These are phyloP conservation scores for Penicillium palitans DNA, from an alignment of 2,329 filamentous ascomycete species.

Conservation along the genomic window DNA sequence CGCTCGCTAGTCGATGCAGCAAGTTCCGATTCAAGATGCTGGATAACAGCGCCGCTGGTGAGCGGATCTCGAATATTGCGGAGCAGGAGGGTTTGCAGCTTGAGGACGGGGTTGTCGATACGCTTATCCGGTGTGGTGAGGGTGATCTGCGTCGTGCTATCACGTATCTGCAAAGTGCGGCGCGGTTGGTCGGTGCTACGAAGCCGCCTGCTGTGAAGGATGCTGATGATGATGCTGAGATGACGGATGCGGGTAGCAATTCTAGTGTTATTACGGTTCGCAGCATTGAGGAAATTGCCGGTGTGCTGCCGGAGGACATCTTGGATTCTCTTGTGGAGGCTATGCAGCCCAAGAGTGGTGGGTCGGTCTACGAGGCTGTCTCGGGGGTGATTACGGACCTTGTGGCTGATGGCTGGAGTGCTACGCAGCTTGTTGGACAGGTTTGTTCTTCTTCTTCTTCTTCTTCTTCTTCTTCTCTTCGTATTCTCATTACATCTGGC, in stretches of 20 bases:
- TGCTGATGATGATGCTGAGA: slow-evolving; percentile 58
- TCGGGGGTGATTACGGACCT: slow-evolving; percentile 82
- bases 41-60: slow-evolving; percentile 79
- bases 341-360: slow-evolving; percentile 69
- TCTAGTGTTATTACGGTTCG: slow-evolving; percentile 66
- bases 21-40: slow-evolving; percentile 98
- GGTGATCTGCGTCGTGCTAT: slow-evolving; percentile 96
- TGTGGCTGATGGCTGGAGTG: slow-evolving; percentile 96
- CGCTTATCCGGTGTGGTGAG: slow-evolving; percentile 82
- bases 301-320: slow-evolving; percentile 78
- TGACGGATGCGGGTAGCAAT: slow-evolving; percentile 58
- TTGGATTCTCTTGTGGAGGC: slow-evolving; percentile 70
- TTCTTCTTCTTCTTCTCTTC: slow-evolving; percentile 1
- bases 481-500: neutral
- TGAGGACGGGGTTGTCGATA: slow-evolving; percentile 76
- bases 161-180: slow-evolving; percentile 93
- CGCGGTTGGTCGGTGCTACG: slow-evolving; percentile 73
- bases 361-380: slow-evolving; percentile 69
- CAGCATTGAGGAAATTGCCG: slow-evolving; percentile 91
- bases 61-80: slow-evolving; percentile 80
- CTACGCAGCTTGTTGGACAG: slow-evolving; percentile 80
- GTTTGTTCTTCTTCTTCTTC: slow-evolving; percentile 46
- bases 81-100: slow-evolving; percentile 72
- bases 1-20: slow-evolving; percentile 85
- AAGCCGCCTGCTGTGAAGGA: slow-evolving; percentile 47